Percentiles rank a stretch among this genome's conserved stretches.
These are phyloP conservation scores for Saccharomycopsis guyanensis DNA, from an alignment of 805 yeast species.

Conservation along the genomic window DNA sequence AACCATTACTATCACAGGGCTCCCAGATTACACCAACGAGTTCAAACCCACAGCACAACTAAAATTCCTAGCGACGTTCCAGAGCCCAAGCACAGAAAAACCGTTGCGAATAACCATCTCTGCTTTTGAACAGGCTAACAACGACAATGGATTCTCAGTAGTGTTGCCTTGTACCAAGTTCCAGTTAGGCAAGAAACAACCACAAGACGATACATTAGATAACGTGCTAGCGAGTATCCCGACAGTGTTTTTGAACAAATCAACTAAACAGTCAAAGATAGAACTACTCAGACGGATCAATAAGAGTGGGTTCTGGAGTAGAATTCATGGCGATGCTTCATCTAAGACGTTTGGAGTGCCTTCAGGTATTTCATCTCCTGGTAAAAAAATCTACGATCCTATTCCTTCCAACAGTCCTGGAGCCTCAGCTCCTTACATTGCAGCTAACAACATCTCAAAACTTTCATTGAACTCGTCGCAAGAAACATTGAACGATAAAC, in stretches of 20 bases:
- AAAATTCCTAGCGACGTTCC: slow-evolving; percentile 1
- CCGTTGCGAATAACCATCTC: slow-evolving; percentile 11
- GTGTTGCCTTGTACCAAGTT: slow-evolving; percentile 15
- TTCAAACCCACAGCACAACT: background rate
- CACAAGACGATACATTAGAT: background rate
- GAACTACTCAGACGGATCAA: slow-evolving; percentile 6
- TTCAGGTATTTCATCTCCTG: background rate
- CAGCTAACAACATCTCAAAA: slow-evolving; percentile 5
- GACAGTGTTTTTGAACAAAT: slow-evolving; percentile 3
- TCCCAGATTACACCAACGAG: background rate
- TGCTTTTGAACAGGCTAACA: slow-evolving; percentile 14
- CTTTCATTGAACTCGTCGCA: slow-evolving; percentile 5
- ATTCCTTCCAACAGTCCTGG: background rate
- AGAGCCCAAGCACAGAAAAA: slow-evolving; percentile 7
- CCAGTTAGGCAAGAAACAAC: slow-evolving; percentile 1
- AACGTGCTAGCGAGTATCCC: slow-evolving; percentile 12
- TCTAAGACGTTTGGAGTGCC: background rate
- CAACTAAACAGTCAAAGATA: slow-evolving; percentile 7
- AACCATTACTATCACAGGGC: slow-evolving; percentile 14
- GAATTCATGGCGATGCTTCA: background rate
- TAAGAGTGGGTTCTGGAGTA: slow-evolving; percentile 2
- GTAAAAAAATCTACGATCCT: background rate
- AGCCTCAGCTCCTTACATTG: slow-evolving; percentile 6
- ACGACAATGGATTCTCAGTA: slow-evolving; percentile 9
- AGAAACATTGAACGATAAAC: background rate